Evolutionary conservation across 1,139 yeast species (phyloP).

Genomic region (Yamadazyma triangularis): DNA sequence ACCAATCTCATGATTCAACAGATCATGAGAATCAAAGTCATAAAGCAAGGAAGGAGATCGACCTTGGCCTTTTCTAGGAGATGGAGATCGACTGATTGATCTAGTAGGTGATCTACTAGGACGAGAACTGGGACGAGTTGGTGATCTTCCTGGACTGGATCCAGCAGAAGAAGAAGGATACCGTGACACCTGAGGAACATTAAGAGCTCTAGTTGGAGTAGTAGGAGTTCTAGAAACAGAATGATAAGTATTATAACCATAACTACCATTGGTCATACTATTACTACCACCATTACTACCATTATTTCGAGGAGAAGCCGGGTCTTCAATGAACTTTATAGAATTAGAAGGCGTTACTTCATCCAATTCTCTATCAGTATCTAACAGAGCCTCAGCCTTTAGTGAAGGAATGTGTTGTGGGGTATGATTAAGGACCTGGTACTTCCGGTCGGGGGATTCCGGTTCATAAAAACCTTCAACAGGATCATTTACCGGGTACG

Average conservation of each 20-base stretch:
- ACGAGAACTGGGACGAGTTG: conserved; percentile 2
- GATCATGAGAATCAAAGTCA: conserved; percentile 36
- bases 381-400: conserved; percentile 2
- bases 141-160: conserved; percentile 5
- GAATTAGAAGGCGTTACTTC: neutral
- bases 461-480: conserved; percentile 3
- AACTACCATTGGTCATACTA: too few species aligned
- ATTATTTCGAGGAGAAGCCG: conserved; percentile 2
- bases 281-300: too few species aligned
- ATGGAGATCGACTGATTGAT: conserved; percentile 25
- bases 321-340: neutral
- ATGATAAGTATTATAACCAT: conserved; percentile 1
- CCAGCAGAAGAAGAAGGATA: conserved; percentile 7
- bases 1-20: neutral
- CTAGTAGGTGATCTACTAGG: conserved; percentile 5
- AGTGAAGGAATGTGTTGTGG: conserved; percentile 17
- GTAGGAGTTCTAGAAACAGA: too few species aligned
- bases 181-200: too few species aligned
- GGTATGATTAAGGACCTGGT: conserved; percentile 14
- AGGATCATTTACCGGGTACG: conserved; percentile 15
- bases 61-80: conserved; percentile 23
- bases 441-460: conserved; percentile 1
- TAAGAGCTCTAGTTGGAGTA: conserved; percentile 6
- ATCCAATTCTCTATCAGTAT: conserved; percentile 1
- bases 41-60: conserved; percentile 14